phyloP scores from a whole-genome alignment of 2,329 filamentous ascomycete species.

The Diatrype stigma region DNA sequence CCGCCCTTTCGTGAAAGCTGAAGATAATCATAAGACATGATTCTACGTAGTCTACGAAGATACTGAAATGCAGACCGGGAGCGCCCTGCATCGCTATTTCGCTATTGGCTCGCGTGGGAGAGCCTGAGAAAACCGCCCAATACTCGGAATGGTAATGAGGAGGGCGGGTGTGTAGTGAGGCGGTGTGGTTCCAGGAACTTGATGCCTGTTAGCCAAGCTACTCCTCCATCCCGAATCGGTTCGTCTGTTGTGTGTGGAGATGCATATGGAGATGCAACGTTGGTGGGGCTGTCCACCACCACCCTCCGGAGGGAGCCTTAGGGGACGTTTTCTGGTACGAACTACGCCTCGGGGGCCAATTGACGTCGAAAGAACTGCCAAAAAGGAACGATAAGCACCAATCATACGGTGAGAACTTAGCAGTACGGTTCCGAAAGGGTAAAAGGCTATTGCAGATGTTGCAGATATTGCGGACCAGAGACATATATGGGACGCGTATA shows the following conservation, averaged over 20 bases:
- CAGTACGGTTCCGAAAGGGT: neutral
- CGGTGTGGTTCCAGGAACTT: neutral
- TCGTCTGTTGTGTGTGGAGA: neutral
- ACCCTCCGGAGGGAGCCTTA: neutral
- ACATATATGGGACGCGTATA: neutral
- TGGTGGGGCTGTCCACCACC: neutral
- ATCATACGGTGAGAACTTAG: neutral
- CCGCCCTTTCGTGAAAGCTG: too few species aligned
- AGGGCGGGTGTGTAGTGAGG: neutral
- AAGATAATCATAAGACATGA: too few species aligned
- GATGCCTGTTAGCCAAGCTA: neutral
- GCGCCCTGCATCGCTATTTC: too few species aligned
- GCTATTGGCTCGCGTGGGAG: too few species aligned
- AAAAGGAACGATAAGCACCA: neutral
- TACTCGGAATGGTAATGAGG: neutral
- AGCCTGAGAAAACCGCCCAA: too few species aligned
- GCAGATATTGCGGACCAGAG: too few species aligned
- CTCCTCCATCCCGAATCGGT: neutral
- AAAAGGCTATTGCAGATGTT: too few species aligned
- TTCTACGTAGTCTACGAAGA: too few species aligned
- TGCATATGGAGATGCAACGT: neutral
- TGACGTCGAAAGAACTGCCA: neutral
- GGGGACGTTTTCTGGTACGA: neutral
- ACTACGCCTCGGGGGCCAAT: neutral
- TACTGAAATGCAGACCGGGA: too few species aligned